Evolutionary conservation across 768 basidiomycete genomes (phyloP).

Genomic region (Russula sp.): DNA sequence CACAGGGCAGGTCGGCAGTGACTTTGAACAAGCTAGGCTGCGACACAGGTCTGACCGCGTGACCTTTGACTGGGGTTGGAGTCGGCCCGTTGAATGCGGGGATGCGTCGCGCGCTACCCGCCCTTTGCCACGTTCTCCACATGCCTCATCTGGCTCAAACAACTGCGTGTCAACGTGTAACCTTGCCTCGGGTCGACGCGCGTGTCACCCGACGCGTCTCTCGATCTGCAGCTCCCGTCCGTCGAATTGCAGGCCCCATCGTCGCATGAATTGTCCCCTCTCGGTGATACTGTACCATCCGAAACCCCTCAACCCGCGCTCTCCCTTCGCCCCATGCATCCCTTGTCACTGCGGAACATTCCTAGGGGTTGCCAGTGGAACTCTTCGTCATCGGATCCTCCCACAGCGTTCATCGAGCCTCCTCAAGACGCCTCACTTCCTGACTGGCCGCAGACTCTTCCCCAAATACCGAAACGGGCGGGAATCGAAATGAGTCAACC

Average conservation of each 20-base stretch:
- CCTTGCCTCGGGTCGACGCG: background rate
- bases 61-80: too few species aligned
- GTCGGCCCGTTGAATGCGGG: background rate
- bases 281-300: background rate
- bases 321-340: background rate
- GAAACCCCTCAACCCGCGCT: background rate
- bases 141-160: background rate
- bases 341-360: background rate
- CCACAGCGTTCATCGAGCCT: background rate
- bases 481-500: constrained; percentile 1
- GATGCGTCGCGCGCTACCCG: constrained; percentile 7
- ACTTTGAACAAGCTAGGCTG: too few species aligned
- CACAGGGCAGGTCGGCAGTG: too few species aligned
- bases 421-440: background rate
- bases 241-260: background rate
- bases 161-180: background rate
- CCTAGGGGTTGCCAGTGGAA: background rate
- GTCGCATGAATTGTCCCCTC: background rate
- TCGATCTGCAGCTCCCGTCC: background rate
- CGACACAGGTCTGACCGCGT: too few species aligned
- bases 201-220: constrained; percentile 6
- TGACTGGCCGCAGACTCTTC: background rate
- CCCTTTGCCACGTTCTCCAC: background rate
- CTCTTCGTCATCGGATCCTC: background rate
- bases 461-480: background rate